These are phyloP conservation scores for Hymenoscyphus infarciens DNA, from an alignment of 2,329 filamentous ascomycete species.

Conservation along the genomic window DNA sequence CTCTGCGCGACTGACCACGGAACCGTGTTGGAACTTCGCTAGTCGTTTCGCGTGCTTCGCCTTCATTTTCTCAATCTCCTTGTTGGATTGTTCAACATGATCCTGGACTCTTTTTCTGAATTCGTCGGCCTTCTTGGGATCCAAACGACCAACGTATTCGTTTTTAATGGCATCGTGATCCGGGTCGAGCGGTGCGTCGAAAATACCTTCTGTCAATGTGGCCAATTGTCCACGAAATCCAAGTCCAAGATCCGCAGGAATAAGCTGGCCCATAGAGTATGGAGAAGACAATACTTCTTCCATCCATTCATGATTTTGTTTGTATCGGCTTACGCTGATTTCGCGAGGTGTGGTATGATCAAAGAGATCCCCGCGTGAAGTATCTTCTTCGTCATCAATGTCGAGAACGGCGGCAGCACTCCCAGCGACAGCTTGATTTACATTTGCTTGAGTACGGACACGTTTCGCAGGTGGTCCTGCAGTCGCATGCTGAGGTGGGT, in stretches of 20 bases:
- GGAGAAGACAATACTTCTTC: slow-evolving; percentile 92
- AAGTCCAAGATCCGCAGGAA: slow-evolving; percentile 80
- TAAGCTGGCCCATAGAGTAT: slow-evolving; percentile 80
- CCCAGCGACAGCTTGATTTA: slow-evolving; percentile 20
- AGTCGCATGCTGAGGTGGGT: slow-evolving; percentile 48
- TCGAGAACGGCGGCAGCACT: slow-evolving; percentile 30
- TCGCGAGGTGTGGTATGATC: slow-evolving; percentile 87
- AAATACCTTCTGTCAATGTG: slow-evolving; percentile 77
- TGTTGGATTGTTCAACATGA: slow-evolving; percentile 68
- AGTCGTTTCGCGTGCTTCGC: slow-evolving; percentile 72
- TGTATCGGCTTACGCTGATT: slow-evolving; percentile 81
- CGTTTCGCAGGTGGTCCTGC: slow-evolving; percentile 53
- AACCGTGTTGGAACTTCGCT: slow-evolving; percentile 68
- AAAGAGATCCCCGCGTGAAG: slow-evolving; percentile 80
- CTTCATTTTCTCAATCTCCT: slow-evolving; percentile 83
- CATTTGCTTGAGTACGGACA: slow-evolving; percentile 33
- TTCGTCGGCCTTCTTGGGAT: slow-evolving; percentile 73
- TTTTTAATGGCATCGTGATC: slow-evolving; percentile 47
- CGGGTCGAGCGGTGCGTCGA: slow-evolving; percentile 60
- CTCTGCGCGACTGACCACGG: slow-evolving; percentile 70
- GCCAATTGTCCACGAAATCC: slow-evolving; percentile 81
- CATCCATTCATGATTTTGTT: slow-evolving; percentile 98
- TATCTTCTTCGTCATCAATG: slow-evolving; percentile 86
- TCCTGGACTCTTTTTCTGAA: slow-evolving; percentile 76
- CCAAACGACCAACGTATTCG: slow-evolving; percentile 64